Evolutionary conservation across 768 basidiomycete species (phyloP).

Genomic region (Lentinus tigrinus): DNA sequence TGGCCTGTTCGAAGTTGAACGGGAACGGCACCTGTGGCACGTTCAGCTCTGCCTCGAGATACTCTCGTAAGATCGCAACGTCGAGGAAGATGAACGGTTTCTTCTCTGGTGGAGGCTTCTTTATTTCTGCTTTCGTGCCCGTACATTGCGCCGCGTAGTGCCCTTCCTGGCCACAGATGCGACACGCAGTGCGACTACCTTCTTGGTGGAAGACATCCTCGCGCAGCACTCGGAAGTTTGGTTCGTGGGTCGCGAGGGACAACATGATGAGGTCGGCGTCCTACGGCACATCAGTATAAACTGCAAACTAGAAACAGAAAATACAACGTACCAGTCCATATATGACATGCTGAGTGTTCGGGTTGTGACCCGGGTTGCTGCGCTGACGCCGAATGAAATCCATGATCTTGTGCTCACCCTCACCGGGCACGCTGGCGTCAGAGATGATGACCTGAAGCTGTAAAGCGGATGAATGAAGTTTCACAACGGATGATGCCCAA

Average conservation of each 20-base stretch:
- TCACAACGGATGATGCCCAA: not conserved
- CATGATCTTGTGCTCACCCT: conserved; percentile 99
- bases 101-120: conserved; percentile 69
- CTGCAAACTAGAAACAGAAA: not conserved
- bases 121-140: conserved; percentile 66
- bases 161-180: conserved; percentile 91
- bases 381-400: conserved; percentile 94
- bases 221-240: conserved; percentile 94
- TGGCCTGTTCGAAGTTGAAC: conserved; percentile 92
- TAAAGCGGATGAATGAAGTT: not conserved
- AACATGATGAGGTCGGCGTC: conserved; percentile 99
- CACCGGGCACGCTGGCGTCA: conserved; percentile 95
- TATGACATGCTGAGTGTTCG: conserved; percentile 95
- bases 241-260: conserved; percentile 95
- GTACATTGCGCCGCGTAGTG: conserved; percentile 96
- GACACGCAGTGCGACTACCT: conserved; percentile 72
- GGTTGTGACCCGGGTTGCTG: conserved; percentile 80
- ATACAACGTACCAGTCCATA: conserved; percentile 86
- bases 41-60: conserved; percentile 94
- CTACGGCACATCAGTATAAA: conserved; percentile 37
- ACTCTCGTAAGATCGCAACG: conserved; percentile 92
- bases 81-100: conserved; percentile 99
- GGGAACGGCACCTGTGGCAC: conserved; percentile 75
- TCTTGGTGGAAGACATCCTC: conserved; percentile 96
- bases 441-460: conserved; percentile 96